Evolutionary conservation across 2,329 filamentous ascomycete genomes (phyloP).

Genomic region (Fusarium stilboides): DNA sequence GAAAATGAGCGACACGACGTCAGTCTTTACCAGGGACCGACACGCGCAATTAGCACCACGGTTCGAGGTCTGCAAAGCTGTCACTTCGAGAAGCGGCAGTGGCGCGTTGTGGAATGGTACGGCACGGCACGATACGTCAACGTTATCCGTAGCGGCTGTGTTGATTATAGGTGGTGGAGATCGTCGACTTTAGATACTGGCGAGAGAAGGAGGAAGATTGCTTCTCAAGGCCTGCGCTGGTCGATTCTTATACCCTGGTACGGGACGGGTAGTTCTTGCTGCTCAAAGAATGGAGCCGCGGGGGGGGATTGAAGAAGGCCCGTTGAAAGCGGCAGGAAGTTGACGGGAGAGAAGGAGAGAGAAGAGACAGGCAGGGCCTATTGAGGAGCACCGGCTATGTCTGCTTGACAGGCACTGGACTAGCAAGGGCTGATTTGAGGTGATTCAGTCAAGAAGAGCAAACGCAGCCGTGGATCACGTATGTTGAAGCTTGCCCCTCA

Average conservation of each 20-base stretch:
- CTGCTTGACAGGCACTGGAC: conserved; percentile 26
- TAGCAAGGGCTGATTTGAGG: conserved; percentile 35
- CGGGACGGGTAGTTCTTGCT: conserved; percentile 9
- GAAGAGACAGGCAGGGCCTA: conserved; percentile 16
- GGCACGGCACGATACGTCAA: conserved; percentile 16
- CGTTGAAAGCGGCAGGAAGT: conserved; percentile 21
- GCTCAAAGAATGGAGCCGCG: conserved; percentile 27
- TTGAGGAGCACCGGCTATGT: conserved; percentile 9
- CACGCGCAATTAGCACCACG: conserved; percentile 23
- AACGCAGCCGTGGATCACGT: conserved; percentile 42
- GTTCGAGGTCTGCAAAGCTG: conserved; percentile 11
- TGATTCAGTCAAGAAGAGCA: conserved; percentile 27
- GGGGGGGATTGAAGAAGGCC: conserved; percentile 27
- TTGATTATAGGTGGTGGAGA: background rate
- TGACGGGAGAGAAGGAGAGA: conserved; percentile 29
- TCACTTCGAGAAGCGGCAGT: background rate
- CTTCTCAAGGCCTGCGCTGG: conserved; percentile 35
- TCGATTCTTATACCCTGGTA: conserved; percentile 48
- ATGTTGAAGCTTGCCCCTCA: conserved; percentile 39
- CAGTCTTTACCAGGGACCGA: conserved; percentile 12
- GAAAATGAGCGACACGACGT: conserved; percentile 17
- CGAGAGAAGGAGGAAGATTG: conserved; percentile 34
- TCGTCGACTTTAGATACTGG: conserved; percentile 16
- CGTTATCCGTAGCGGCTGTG: conserved; percentile 10
- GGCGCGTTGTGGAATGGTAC: conserved; percentile 14